A percentile compares a stretch with the other conserved stretches of the same genome.
Conservation (phyloP, 1,284 basidiomycete genomes). For the Trichosporon ovoides region DNA sequence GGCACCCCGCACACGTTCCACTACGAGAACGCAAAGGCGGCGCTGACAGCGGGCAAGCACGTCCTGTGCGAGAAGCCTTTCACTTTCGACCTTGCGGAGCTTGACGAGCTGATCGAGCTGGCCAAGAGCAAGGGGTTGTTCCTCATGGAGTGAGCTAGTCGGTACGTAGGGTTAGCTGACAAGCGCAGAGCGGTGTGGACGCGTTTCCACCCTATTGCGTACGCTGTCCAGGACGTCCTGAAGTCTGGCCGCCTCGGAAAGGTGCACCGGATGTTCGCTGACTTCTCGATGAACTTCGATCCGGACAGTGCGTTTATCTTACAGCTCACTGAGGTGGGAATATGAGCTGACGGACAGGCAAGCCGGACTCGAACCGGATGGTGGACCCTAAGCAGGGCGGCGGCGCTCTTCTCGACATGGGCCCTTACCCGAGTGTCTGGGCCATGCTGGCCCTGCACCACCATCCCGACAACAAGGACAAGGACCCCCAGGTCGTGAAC, state of each 20-base stretch:
- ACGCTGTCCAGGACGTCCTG: conserved; percentile 42
- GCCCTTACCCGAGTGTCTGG: conserved; percentile 79
- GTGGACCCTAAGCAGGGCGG: conserved; percentile 75
- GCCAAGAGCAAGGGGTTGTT: conserved; percentile 73
- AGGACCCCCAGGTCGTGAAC: conserved; percentile 51
- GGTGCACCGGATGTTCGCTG: conserved; percentile 55
- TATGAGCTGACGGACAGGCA: conserved; percentile 16
- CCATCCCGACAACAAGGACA: conserved; percentile 60
- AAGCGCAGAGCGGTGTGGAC: conserved; percentile 46
- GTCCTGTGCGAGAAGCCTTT: conserved; percentile 75
- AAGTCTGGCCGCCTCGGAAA: conserved; percentile 45
- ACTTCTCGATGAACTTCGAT: conserved; percentile 67
- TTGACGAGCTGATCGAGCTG: conserved; percentile 60
- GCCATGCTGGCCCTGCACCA: conserved; percentile 75
- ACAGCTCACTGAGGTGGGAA: not conserved
- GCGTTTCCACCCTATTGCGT: conserved; percentile 48
- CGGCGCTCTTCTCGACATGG: conserved; percentile 75
- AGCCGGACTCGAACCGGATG: conserved; percentile 58
- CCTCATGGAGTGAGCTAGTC: conserved; percentile 84
- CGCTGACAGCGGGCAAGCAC: conserved; percentile 73
- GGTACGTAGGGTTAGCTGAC: too few relatives aligned
- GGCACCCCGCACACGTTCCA: conserved; percentile 84
- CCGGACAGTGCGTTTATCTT: conserved; percentile 58
- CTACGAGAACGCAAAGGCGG: conserved; percentile 69
- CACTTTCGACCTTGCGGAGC: conserved; percentile 52